These are phyloP conservation scores for Alternaria sp. DNA, from an alignment of 2,329 filamentous ascomycete species.

Conservation along the genomic window DNA sequence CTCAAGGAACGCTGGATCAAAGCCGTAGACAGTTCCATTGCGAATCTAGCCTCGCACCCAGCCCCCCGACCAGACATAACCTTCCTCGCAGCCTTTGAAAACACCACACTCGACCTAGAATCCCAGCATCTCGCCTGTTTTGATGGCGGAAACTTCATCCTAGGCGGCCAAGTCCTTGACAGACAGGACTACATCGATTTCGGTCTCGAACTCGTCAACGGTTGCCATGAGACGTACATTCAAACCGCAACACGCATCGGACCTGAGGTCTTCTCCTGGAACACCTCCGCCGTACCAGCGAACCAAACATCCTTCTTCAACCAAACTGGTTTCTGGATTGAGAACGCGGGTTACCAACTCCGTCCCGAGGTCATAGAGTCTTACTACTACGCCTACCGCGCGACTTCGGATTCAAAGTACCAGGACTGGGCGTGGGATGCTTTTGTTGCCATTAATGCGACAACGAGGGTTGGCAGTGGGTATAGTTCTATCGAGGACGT, in stretches of 20 bases:
- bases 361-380: slow-evolving; percentile 84
- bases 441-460: slow-evolving; percentile 71
- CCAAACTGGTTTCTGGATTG: slow-evolving; percentile 75
- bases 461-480: slow-evolving; percentile 68
- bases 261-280: slow-evolving; percentile 65
- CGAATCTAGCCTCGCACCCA: slow-evolving; percentile 73
- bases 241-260: slow-evolving; percentile 75
- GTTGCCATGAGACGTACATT: slow-evolving; percentile 76
- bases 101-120: slow-evolving; percentile 47
- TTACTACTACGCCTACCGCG: slow-evolving; percentile 85
- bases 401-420: slow-evolving; percentile 76
- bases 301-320: slow-evolving; percentile 65
- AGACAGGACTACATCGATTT: slow-evolving; percentile 73
- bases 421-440: slow-evolving; percentile 85
- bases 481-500: slow-evolving; percentile 73
- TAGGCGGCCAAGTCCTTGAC: slow-evolving; percentile 75
- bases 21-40: slow-evolving; percentile 77
- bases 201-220: slow-evolving; percentile 73
- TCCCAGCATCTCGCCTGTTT: slow-evolving; percentile 74
- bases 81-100: slow-evolving; percentile 68
- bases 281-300: slow-evolving; percentile 38
- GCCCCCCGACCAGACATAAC: slow-evolving; percentile 71
- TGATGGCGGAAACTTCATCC: slow-evolving; percentile 82
- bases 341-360: slow-evolving; percentile 66
- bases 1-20: slow-evolving; percentile 77